Conservation (phyloP, 257 asterid species). For the Nyctanthes arbortristis region DNA sequence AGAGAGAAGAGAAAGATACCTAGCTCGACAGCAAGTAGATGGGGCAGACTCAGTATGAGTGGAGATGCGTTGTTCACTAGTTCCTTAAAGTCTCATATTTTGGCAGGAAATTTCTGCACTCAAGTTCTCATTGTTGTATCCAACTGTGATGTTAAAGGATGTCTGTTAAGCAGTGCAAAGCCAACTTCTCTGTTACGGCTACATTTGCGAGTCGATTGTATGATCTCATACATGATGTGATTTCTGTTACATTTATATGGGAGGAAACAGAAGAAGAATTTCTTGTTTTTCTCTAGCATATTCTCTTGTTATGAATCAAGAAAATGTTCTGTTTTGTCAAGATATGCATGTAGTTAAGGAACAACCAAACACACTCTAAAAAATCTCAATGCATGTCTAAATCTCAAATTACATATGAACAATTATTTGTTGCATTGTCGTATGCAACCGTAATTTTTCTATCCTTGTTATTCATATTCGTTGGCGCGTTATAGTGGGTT, state of each 20-base stretch:
- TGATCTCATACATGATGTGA: background rate
- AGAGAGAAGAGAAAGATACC: slow-evolving; percentile 95
- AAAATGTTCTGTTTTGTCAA: background rate
- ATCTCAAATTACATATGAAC: background rate
- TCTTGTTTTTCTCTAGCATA: background rate
- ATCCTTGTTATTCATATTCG: background rate
- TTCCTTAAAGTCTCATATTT: slow-evolving; percentile 15
- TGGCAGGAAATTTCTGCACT: slow-evolving; percentile 20
- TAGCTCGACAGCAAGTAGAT: slow-evolving; percentile 89
- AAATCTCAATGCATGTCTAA: background rate
- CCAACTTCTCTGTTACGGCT: background rate
- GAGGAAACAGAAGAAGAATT: background rate
- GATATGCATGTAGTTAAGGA: background rate
- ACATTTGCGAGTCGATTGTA: background rate
- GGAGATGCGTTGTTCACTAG: slow-evolving; percentile 17
- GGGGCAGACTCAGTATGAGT: slow-evolving; percentile 66
- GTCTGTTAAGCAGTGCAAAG: background rate
- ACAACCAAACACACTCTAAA: background rate
- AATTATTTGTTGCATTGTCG: background rate
- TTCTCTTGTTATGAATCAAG: background rate
- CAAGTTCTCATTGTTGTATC: slow-evolving; percentile 29
- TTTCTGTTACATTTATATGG: background rate
- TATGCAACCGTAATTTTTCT: background rate
- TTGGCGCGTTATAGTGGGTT: background rate
- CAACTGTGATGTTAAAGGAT: slow-evolving; percentile 16